These are phyloP conservation scores for Chlamydomonas applanata DNA, from an alignment of 139 green algal genomes.

Conservation along the genomic window DNA sequence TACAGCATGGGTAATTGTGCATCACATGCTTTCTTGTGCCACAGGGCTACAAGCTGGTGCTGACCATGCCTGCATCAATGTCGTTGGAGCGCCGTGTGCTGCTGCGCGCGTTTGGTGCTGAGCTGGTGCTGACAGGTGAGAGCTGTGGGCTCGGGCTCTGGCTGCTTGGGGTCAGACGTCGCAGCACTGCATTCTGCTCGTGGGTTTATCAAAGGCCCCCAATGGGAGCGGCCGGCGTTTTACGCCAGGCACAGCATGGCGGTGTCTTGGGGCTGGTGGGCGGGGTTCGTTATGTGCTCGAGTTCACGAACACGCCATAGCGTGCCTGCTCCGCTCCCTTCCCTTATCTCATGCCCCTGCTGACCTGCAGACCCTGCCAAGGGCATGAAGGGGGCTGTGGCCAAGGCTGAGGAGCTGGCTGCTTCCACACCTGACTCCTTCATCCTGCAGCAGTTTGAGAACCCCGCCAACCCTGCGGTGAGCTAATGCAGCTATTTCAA, in stretches of 20 bases:
- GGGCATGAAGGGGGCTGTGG: constrained; percentile 84
- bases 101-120: constrained; percentile 85
- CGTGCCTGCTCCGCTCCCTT: no score
- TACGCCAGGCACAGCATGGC: no score
- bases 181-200: no score
- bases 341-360: no score
- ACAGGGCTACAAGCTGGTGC: constrained; percentile 94
- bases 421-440: constrained; percentile 62
- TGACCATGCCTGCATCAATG: constrained; percentile 99
- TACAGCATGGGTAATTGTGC: no score
- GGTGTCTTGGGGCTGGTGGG: background rate
- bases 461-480: constrained; percentile 80
- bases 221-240: no score
- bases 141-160: background rate
- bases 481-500: constrained; percentile 35
- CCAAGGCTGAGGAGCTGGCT: constrained; percentile 85
- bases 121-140: constrained; percentile 74
- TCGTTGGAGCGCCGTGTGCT: constrained; percentile 91
- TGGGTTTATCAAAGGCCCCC: no score
- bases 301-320: background rate
- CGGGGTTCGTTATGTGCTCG: background rate
- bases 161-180: background rate
- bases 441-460: constrained; percentile 95
- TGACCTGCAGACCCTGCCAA: constrained; percentile 72
- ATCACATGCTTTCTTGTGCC: constrained; percentile 46